A percentile compares a stretch with the other conserved stretches of the same genome.
Conservation (phyloP, 2,329 filamentous ascomycete genomes). For the Botrytis squamosa region DNA sequence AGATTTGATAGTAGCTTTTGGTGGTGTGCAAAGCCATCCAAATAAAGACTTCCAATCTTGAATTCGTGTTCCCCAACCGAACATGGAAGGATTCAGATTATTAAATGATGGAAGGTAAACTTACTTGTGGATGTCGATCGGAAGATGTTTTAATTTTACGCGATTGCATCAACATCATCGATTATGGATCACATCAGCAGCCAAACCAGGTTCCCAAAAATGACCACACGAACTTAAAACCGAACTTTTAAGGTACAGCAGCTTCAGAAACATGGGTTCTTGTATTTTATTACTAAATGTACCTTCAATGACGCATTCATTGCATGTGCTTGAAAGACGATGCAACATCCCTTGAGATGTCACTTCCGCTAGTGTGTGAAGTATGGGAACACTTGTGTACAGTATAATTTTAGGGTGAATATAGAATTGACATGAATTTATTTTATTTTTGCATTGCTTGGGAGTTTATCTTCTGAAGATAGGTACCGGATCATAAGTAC, state of each 20-base stretch:
- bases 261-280: neutral
- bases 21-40: neutral
- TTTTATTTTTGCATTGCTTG: neutral
- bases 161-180: neutral
- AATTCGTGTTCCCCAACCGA: neutral
- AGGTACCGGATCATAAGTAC: accelerated
- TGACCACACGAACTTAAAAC: neutral
- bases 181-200: neutral
- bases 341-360: neutral
- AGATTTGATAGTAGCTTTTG: neutral
- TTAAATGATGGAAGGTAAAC: neutral
- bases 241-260: neutral
- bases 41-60: accelerated
- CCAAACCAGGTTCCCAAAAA: neutral
- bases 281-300: neutral
- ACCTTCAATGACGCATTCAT: neutral
- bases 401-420: neutral
- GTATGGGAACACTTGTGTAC: neutral
- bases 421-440: accelerated
- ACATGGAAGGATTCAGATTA: neutral
- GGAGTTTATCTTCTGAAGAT: accelerated
- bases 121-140: neutral
- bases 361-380: neutral
- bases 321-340: neutral
- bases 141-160: neutral